phyloP scores from a whole-genome alignment of 164 flowering plant species.

The Stephania yunnanensis region DNA sequence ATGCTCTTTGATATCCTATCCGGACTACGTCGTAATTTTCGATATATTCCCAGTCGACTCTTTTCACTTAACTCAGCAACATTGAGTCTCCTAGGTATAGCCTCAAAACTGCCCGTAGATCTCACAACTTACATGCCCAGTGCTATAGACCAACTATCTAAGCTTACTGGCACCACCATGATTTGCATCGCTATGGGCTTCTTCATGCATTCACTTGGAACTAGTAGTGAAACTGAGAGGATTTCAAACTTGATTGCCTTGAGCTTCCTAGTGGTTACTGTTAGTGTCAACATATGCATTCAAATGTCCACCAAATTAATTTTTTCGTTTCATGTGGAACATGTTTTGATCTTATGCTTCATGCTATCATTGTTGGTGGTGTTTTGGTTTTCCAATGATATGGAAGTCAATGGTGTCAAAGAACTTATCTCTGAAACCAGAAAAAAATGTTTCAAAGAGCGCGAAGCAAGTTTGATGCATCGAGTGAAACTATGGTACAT shows the following conservation, averaged over 20 bases:
- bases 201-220: not conserved
- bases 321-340: not conserved
- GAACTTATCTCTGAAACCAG: not conserved
- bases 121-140: constrained; percentile 7
- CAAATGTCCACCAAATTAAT: not conserved
- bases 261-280: not conserved
- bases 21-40: not conserved
- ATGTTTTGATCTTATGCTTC: not conserved
- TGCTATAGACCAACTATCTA: constrained; percentile 12
- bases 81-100: constrained; percentile 8
- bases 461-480: not conserved
- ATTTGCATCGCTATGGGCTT: not conserved
- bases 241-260: not conserved
- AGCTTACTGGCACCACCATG: constrained; percentile 11
- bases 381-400: constrained; percentile 1
- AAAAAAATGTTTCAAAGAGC: not conserved
- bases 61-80: constrained; percentile 14
- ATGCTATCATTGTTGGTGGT: not conserved
- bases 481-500: not conserved
- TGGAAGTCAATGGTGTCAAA: too few relatives aligned
- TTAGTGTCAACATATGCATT: not conserved
- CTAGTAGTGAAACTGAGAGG: not conserved
- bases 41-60: not conserved
- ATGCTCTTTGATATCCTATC: not conserved
- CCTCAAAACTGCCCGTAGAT: constrained; percentile 17